phyloP scores from a whole-genome alignment of 345 rosid genomes.

The Salix viminalis region DNA sequence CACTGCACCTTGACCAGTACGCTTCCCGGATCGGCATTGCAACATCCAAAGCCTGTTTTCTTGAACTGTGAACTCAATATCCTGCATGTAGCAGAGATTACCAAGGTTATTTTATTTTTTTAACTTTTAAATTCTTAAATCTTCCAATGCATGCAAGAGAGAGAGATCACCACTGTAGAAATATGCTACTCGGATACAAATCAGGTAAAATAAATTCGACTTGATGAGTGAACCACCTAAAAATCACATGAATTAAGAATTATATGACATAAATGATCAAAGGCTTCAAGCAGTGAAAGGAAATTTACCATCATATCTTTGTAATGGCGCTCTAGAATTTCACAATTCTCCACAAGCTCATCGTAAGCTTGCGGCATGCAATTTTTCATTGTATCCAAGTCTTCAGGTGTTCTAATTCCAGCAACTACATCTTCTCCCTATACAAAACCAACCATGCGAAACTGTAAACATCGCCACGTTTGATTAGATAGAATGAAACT shows the following conservation, averaged over 20 bases:
- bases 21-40: conserved; percentile 89
- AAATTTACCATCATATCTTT: conserved; percentile 86
- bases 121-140: no score
- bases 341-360: conserved; percentile 83
- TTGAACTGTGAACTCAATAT: conserved; percentile 94
- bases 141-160: background rate
- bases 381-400: conserved; percentile 65
- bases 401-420: conserved; percentile 91
- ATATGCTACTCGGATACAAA: background rate
- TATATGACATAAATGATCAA: background rate
- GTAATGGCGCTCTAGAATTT: conserved; percentile 80
- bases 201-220: background rate
- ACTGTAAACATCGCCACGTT: background rate
- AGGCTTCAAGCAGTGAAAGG: background rate
- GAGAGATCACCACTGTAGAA: background rate
- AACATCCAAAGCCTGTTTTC: conserved; percentile 95
- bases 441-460: conserved; percentile 12
- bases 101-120: background rate
- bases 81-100: conserved; percentile 37
- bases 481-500: background rate
- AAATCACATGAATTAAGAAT: background rate
- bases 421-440: conserved; percentile 98
- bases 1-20: conserved; percentile 86
- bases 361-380: conserved; percentile 76
- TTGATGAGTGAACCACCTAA: background rate